Base-by-base conservation (phyloP, 768 basidiomycete genomes). In the Suillus spraguei region DNA sequence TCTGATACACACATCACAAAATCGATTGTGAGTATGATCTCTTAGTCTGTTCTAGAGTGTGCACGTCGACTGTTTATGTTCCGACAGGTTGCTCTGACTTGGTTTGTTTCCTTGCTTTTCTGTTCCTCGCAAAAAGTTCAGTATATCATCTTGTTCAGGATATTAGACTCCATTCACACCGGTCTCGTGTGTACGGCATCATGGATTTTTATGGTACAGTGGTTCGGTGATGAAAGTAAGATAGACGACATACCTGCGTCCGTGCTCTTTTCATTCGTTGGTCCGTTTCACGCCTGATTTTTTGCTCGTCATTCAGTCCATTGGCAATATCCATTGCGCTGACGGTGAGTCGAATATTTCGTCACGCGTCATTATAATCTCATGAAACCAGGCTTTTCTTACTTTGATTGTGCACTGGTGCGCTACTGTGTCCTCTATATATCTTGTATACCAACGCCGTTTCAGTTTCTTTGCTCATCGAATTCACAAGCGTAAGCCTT, bases 401-500 rank as follows among this genome's bases (percentile, higher is more conserved):
- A 85, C 82, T 1, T 78, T 83, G 60, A 73, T 83, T 38, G 83
- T 85, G 8, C 83, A 85, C 63, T 81, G 83, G 82, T 84, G 60
- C 36, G 76, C 59, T 24, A 16, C 52, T 44, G 20, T 2, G 28
- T 20, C 10, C 20, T 5, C 5, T 28, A 10, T 28, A 20, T 24
- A 39, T 39, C 5, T 24, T 3, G 49, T 46, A 49, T 53, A 11
- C 60, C 62, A 41, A 63, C 46, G 13, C 44, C 33, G 14, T 46
- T 39, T 16, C 52, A 77, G 77, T 50, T 79, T 79, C 67, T 78
- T 80, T 61, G 72, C 77, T 1, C 74, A 79, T 62, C 75, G 81
- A 56, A 82, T 82, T 32, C 75, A 76, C 66, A 80, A 73, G 69
- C 67, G 81, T 82, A 60, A 66, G 77, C 64, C 10, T 10, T 2